These are phyloP conservation scores for Austroboletus niveus DNA, from an alignment of 1,284 basidiomycete species.

Conservation along the genomic window DNA sequence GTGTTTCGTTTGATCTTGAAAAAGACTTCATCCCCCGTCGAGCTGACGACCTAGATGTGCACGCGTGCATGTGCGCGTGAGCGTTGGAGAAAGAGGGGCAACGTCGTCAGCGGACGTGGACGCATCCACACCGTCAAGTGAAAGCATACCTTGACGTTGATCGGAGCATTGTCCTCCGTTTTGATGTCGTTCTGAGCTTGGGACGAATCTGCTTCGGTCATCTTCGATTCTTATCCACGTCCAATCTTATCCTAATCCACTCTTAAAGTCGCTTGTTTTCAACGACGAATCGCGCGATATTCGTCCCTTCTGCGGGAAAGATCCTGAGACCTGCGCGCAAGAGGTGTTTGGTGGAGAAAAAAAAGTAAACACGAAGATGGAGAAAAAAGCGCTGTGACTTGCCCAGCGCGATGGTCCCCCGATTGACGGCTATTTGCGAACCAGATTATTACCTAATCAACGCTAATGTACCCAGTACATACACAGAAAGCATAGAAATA, in stretches of 20 bases:
- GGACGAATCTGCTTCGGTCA: constrained; percentile 29
- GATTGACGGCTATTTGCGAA: no score
- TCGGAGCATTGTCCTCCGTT: constrained; percentile 68
- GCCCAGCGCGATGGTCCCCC: no score
- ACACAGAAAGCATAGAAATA: no score
- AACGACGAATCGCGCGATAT: no score
- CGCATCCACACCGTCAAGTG: neutral
- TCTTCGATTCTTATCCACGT: constrained; percentile 2
- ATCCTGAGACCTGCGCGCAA: no score
- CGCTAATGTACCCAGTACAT: no score
- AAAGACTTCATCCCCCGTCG: constrained; percentile 87
- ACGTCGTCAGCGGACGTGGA: neutral
- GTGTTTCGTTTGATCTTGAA: constrained; percentile 98
- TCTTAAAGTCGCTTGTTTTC: neutral
- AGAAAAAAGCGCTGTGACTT: no score
- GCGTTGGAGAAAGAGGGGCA: neutral
- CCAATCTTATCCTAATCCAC: neutral
- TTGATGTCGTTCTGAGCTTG: constrained; percentile 47
- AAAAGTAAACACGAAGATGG: no score
- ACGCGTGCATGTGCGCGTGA: neutral
- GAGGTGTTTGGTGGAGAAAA: no score
- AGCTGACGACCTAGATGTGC: constrained; percentile 64
- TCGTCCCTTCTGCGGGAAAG: no score
- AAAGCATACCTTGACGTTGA: constrained; percentile 74
- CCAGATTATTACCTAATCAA: no score